phyloP scores from a whole-genome alignment of 306 rosid genomes.

The Pterocarpus macrocarpus region DNA sequence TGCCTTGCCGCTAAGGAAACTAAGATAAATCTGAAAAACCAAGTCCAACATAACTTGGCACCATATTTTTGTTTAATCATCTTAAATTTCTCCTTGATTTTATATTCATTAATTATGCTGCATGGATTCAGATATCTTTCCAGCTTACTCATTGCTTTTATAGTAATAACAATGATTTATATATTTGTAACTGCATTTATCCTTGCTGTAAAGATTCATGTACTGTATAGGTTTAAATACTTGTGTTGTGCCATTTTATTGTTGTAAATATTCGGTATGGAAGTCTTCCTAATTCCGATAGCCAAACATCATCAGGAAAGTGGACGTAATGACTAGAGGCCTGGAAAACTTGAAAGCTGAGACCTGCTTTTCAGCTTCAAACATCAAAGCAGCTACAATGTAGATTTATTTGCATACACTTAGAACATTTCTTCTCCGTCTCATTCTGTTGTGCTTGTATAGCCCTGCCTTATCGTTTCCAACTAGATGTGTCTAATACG shows the following conservation, averaged over 20 bases:
- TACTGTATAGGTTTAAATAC: background rate
- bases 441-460: no score
- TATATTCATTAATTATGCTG: background rate
- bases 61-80: slow-evolving; percentile 19
- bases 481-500: background rate
- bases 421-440: no score
- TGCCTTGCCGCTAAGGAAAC: slow-evolving; percentile 79
- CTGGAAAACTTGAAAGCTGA: no score
- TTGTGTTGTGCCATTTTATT: background rate
- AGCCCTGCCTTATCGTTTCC: background rate
- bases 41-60: slow-evolving; percentile 22
- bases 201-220: background rate
- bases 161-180: no score
- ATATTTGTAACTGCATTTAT: background rate
- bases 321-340: no score
- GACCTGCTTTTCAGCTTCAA: no score
- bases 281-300: background rate
- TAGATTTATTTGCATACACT: no score
- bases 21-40: slow-evolving; percentile 56
- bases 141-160: background rate
- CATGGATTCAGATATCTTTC: background rate
- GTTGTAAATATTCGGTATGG: background rate
- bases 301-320: background rate
- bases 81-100: background rate
- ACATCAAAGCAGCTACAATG: background rate